Evolutionary conservation across 1,284 basidiomycete genomes (phyloP), one percentile per base, ranked within the genome.

Genomic region (Sanghuangporus weigelae): DNA sequence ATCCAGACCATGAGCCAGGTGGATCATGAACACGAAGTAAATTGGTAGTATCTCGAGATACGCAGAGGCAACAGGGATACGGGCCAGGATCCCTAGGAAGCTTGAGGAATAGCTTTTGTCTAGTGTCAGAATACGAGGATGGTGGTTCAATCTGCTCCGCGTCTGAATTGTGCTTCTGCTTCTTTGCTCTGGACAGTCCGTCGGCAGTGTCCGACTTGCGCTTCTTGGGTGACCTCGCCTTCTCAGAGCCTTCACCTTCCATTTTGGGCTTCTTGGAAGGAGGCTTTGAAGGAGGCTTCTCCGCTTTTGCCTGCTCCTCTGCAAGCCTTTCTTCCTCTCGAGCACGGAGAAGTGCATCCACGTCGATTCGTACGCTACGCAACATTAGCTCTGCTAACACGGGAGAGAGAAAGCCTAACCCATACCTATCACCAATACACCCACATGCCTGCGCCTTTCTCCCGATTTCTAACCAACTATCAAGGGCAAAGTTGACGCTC

Each of bases 401-500:
- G 16, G 3, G 10, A 23, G 14, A 56, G 12, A 57, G 39, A 57
- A 26, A 38, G 7, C 63, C 66, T 40, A 23, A n/a, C 40, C 71
- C 79, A 50, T 70, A 92, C 93, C 92, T 94, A 72, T 93, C 92
- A 57, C 79, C 78, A 39, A 96, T 84, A 71, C 95, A 98, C 67
- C 86, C 78, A 72, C 95, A 98, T 1, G 83, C 86, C 69, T 91
- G 89, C 0, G 92, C 95, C 66, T 83, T 85, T 65, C 89, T 80
- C 3, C 95, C 96, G 23, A 96, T 77, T 58, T 96, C 93, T 8
- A 98, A 76, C 96, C 96, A 99, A 64, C 89, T 92, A 21, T 98
- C 93, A 31, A 98, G 81, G 0, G 97, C 97, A 75, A 99, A 99
- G 74, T 99, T 99, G 71, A 98, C 94, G 68, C 92, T 95, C 76